These are phyloP conservation scores for Solanum pimpinellifolium DNA, from an alignment of 257 asterid genomes.

Conservation along the genomic window DNA sequence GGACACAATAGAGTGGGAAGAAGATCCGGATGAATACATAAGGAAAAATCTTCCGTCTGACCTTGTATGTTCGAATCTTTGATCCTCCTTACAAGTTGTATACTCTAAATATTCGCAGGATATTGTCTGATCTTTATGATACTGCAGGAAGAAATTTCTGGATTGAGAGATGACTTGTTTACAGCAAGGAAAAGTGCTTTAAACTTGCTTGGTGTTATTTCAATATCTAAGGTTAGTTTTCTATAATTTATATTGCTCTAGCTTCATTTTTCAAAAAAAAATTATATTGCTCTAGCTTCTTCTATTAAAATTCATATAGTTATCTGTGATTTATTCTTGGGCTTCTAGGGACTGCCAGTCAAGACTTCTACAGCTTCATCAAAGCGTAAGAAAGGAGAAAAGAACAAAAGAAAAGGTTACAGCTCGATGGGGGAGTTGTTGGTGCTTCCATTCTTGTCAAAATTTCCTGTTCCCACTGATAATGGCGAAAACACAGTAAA, in stretches of 20 bases:
- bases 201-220: conserved; percentile 31
- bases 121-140: neutral
- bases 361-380: conserved; percentile 15
- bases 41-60: conserved; percentile 36
- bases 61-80: conserved; percentile 13
- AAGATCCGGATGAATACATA: conserved; percentile 33
- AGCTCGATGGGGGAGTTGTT: conserved; percentile 30
- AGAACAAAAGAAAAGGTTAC: conserved; percentile 15
- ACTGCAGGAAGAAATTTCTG: conserved; percentile 28
- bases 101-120: neutral
- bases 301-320: neutral
- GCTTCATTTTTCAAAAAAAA: neutral
- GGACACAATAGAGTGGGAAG: conserved; percentile 36
- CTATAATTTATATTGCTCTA: neutral
- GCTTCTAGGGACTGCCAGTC: conserved; percentile 30
- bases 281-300: neutral
- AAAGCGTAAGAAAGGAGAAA: conserved; percentile 39
- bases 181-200: conserved; percentile 41
- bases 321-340: neutral
- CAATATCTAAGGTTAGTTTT: conserved; percentile 21
- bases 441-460: conserved; percentile 34
- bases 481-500: conserved; percentile 6
- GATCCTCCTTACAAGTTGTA: neutral
- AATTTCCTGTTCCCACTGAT: conserved; percentile 18
- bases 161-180: conserved; percentile 30